phyloP scores from a whole-genome alignment of 208 protist species.

The Leishmania braziliensis region DNA sequence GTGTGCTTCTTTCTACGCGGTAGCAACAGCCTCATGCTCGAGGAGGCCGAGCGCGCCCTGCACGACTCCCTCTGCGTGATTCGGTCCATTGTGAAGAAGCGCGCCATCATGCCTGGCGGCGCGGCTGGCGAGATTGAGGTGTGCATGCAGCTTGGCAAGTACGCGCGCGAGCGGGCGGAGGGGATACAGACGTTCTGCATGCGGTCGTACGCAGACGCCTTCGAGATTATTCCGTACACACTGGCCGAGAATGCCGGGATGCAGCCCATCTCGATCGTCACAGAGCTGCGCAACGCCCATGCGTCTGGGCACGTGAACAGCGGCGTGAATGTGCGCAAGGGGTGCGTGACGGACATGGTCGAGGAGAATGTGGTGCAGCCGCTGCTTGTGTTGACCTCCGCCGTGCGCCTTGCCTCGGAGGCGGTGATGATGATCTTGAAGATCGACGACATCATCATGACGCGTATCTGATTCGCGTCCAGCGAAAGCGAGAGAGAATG shows the following conservation, averaged over 20 bases:
- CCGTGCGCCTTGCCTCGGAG: slow-evolving; percentile 98
- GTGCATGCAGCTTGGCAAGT: slow-evolving; percentile 89
- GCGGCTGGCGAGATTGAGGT: slow-evolving; percentile 98
- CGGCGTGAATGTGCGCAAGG: slow-evolving; percentile 97
- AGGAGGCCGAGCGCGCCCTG: slow-evolving; percentile 98
- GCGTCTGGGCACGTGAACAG: slow-evolving; percentile 85
- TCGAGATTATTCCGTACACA: slow-evolving; percentile 99
- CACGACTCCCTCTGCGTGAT: slow-evolving; percentile 99
- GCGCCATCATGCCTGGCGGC: slow-evolving; percentile 95
- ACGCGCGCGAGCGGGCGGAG: slow-evolving; percentile 80
- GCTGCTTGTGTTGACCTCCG: slow-evolving; percentile 95
- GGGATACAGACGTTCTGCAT: slow-evolving; percentile 95
- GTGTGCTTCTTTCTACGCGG: slow-evolving; percentile 97
- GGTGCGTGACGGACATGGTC: slow-evolving; percentile 97
- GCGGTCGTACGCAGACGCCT: slow-evolving; percentile 96
- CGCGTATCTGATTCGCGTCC: slow-evolving; percentile 43
- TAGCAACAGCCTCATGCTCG: slow-evolving; percentile 97
- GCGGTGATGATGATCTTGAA: slow-evolving; percentile 99
- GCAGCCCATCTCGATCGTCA: slow-evolving; percentile 98
- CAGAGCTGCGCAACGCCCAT: slow-evolving; percentile 97
- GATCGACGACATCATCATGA: slow-evolving; percentile 92
- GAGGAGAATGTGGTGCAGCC: slow-evolving; percentile 99
- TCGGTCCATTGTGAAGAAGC: slow-evolving; percentile 98
- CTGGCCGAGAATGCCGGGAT: slow-evolving; percentile 99
- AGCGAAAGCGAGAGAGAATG: neutral